phyloP scores from a whole-genome alignment of 108 stramenopile species.

The Skeletonema potamos region DNA sequence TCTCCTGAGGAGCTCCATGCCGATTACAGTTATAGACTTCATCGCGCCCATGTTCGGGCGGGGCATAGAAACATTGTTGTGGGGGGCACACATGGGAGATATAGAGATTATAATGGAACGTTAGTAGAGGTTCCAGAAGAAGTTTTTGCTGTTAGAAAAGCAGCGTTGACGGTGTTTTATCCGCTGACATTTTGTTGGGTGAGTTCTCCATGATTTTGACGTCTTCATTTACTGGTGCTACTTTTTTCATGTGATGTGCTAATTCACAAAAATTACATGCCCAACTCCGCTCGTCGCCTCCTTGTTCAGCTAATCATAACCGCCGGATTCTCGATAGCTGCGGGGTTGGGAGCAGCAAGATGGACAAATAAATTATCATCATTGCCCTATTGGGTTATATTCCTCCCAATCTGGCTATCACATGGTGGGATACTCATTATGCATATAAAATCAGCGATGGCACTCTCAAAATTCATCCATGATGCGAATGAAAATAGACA shows the following conservation, averaged over 20 bases:
- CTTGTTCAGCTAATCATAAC: slow-evolving; percentile 74
- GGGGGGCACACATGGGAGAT: slow-evolving; percentile 38
- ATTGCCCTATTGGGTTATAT: slow-evolving; percentile 77
- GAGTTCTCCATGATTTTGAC: slow-evolving; percentile 20
- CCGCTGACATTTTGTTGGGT: slow-evolving; percentile 87
- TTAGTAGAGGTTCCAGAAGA: slow-evolving; percentile 80
- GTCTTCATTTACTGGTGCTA: neutral
- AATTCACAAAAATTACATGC: neutral
- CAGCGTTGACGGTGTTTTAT: slow-evolving; percentile 75
- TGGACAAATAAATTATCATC: slow-evolving; percentile 63
- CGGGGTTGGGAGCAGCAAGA: slow-evolving; percentile 63
- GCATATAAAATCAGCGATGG: slow-evolving; percentile 69
- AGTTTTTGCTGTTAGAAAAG: slow-evolving; percentile 76
- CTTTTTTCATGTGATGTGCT: slow-evolving; percentile 13
- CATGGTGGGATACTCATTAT: slow-evolving; percentile 70
- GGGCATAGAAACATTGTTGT: slow-evolving; percentile 28
- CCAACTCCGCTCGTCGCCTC: neutral
- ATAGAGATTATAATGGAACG: slow-evolving; percentile 33
- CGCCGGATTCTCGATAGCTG: slow-evolving; percentile 69
- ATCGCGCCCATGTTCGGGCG: slow-evolving; percentile 19
- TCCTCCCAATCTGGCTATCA: slow-evolving; percentile 76
- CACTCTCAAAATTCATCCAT: slow-evolving; percentile 73
- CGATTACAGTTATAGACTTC: slow-evolving; percentile 26
- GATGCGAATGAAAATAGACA: slow-evolving; percentile 82
- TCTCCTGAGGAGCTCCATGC: slow-evolving; percentile 19